phyloP scores from a whole-genome alignment of 2,329 filamentous ascomycete genomes.

The Diaporthe citriasiana region DNA sequence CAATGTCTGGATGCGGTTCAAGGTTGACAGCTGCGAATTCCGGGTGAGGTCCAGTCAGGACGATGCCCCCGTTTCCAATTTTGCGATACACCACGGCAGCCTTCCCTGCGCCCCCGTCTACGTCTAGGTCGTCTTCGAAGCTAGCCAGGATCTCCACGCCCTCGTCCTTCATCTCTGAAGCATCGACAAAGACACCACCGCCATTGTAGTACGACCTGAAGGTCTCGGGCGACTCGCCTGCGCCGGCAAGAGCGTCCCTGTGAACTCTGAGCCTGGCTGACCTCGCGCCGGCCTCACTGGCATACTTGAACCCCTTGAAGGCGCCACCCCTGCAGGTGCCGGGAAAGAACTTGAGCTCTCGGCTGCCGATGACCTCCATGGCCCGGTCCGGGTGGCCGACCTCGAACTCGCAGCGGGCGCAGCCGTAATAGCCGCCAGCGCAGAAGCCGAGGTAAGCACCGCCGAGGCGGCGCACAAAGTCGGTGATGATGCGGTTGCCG shows the following conservation, averaged over 20 bases:
- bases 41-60: conserved; percentile 91
- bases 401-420: conserved; percentile 88
- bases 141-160: conserved; percentile 86
- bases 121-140: conserved; percentile 80
- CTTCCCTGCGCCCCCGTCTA: conserved; percentile 79
- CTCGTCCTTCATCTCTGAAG: conserved; percentile 69
- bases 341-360: conserved; percentile 91
- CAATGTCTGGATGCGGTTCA: conserved; percentile 73
- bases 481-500: conserved; percentile 86
- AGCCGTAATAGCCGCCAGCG: conserved; percentile 94
- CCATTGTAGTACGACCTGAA: conserved; percentile 93
- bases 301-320: conserved; percentile 91
- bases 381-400: conserved; percentile 75
- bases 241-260: conserved; percentile 67
- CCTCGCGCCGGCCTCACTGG: conserved; percentile 86
- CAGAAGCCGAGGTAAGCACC: conserved; percentile 93
- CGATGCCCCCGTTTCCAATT: conserved; percentile 82
- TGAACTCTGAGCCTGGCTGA: conserved; percentile 78
- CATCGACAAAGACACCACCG: conserved; percentile 92
- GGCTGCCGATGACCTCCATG: conserved; percentile 86
- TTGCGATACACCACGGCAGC: conserved; percentile 89
- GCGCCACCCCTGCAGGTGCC: conserved; percentile 88
- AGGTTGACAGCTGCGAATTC: conserved; percentile 92
- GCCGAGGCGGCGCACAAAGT: conserved; percentile 83
- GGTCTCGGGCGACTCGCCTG: conserved; percentile 66